A percentile compares a stretch with the other conserved stretches of the same genome.
Conservation (phyloP, 1,284 basidiomycete genomes). For the Phaffia rhodozyma region DNA sequence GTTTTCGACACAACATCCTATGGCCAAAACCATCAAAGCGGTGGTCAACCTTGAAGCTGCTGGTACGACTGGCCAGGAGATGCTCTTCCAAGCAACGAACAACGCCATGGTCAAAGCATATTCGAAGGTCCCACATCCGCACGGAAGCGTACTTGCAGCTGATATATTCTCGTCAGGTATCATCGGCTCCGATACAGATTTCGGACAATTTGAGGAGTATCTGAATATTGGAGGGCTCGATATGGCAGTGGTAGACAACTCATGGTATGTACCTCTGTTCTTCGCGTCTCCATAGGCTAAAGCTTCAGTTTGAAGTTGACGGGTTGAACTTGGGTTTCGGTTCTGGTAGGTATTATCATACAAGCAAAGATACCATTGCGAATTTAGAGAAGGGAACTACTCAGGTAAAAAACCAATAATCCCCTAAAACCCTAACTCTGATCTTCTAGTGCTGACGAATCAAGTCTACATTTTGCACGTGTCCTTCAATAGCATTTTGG, state of each 20-base stretch:
- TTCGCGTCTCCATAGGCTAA: not conserved
- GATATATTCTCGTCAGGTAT: conserved; percentile 91
- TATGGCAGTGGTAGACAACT: conserved; percentile 87
- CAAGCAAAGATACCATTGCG: conserved; percentile 54
- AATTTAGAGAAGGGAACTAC: conserved; percentile 70
- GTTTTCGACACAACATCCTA: conserved; percentile 74
- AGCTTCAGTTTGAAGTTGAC: too few relatives aligned
- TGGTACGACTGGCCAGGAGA: conserved; percentile 73
- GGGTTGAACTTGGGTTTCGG: too few relatives aligned
- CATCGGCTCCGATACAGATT: conserved; percentile 59
- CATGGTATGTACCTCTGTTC: conserved; percentile 23
- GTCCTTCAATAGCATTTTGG: conserved; percentile 61
- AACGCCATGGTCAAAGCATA: conserved; percentile 83
- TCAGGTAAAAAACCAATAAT: too few relatives aligned
- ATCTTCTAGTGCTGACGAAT: too few relatives aligned
- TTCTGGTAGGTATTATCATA: conserved; percentile 4
- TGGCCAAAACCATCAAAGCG: conserved; percentile 61
- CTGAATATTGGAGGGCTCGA: conserved; percentile 75
- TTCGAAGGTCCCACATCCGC: conserved; percentile 27
- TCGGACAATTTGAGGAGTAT: conserved; percentile 79
- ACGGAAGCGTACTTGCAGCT: conserved; percentile 81
- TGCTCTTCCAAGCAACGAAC: conserved; percentile 92
- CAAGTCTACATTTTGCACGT: too few relatives aligned
- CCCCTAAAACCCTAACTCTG: too few relatives aligned
- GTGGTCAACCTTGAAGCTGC: conserved; percentile 91